A percentile compares a stretch with the other conserved stretches of the same genome.
phyloP scores from a whole-genome alignment of 176 grass and related monocot species.

The Otatea glauca region DNA sequence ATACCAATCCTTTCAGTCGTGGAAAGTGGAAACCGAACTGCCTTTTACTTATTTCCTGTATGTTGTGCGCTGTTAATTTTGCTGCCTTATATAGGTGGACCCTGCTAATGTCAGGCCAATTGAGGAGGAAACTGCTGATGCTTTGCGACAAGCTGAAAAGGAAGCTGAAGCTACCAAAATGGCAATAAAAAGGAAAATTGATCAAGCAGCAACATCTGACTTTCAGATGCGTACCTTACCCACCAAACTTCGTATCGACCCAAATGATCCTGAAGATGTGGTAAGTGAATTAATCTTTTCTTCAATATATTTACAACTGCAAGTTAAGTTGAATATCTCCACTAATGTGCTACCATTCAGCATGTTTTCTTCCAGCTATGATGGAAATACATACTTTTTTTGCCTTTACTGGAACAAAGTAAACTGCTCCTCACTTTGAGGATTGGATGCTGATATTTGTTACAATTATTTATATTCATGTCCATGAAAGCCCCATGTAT shows the following conservation, averaged over 20 bases:
- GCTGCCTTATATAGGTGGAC: constrained; percentile 67
- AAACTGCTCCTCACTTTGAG: constrained; percentile 13
- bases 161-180: constrained; percentile 86
- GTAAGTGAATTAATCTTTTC: constrained; percentile 53
- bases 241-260: constrained; percentile 89
- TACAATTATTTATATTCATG: constrained; percentile 2
- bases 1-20: background rate
- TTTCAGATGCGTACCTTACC: constrained; percentile 80
- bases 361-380: constrained; percentile 4
- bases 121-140: constrained; percentile 69
- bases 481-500: constrained; percentile 1
- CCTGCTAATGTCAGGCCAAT: constrained; percentile 75
- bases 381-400: background rate
- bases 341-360: background rate
- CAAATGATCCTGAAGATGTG: constrained; percentile 91
- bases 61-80: constrained; percentile 8
- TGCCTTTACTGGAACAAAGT: background rate
- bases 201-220: constrained; percentile 79
- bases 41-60: background rate
- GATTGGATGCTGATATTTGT: constrained; percentile 24
- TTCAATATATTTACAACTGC: background rate
- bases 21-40: background rate
- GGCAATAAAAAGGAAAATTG: constrained; percentile 96
- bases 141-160: constrained; percentile 83
- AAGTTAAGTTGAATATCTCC: constrained; percentile 26